Conservation (phyloP, 192 early-diverging fungal genomes). For the Allomyces macrogynus region DNA sequence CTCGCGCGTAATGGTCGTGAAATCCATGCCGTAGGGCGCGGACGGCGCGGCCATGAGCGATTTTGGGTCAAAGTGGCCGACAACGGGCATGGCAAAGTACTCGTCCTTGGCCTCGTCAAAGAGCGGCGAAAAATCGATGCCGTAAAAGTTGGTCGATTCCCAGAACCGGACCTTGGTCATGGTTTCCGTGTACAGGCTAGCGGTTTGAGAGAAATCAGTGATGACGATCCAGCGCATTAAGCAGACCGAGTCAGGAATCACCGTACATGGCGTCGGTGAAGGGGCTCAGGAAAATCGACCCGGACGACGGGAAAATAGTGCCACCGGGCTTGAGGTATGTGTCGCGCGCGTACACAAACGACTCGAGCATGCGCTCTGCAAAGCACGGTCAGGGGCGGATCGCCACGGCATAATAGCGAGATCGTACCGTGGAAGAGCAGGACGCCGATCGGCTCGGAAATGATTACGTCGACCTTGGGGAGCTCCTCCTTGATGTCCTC, state of each 20-base stretch:
- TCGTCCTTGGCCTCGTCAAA: constrained; percentile 71
- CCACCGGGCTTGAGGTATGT: constrained; percentile 82
- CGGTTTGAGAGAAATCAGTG: too few species aligned
- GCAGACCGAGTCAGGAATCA: too few species aligned
- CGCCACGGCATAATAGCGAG: too few species aligned
- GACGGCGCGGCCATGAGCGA: constrained; percentile 48
- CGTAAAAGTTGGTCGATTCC: constrained; percentile 63
- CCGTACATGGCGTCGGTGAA: constrained; percentile 32
- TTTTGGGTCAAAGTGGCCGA: constrained; percentile 75
- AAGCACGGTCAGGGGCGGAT: too few species aligned
- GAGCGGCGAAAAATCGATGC: constrained; percentile 73
- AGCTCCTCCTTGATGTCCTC: constrained; percentile 46
- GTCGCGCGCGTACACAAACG: constrained; percentile 69
- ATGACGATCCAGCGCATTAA: too few species aligned
- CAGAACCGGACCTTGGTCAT: constrained; percentile 76
- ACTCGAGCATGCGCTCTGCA: constrained; percentile 32
- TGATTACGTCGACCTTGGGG: constrained; percentile 77
- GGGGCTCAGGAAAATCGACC: constrained; percentile 81
- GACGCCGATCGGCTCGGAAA: constrained; percentile 95
- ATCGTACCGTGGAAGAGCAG: constrained; percentile 72
- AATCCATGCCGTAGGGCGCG: constrained; percentile 48
- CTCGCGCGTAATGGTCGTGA: constrained; percentile 52
- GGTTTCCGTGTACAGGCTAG: constrained; percentile 70
- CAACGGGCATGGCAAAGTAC: constrained; percentile 58
- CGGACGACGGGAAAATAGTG: constrained; percentile 70